Conservation (phyloP, 768 basidiomycete species). For the Mrakia blollopis region DNA sequence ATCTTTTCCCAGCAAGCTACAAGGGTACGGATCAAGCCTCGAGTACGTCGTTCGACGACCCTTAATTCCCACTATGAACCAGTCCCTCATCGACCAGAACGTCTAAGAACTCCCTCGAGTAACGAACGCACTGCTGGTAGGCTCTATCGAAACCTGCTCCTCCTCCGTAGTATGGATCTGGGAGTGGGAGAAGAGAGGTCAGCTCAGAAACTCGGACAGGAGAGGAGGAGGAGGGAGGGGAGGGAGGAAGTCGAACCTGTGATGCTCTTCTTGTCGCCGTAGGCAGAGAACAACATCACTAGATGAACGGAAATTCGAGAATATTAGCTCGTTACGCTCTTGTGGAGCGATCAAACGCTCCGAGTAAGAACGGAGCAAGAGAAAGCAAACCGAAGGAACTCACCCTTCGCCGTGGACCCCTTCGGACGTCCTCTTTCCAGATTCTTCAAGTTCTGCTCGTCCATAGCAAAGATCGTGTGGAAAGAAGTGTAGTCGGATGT, state of each 20-base stretch:
- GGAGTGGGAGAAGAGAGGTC: not conserved
- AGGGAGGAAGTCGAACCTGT: not conserved
- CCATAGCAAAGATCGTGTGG: conserved; percentile 30
- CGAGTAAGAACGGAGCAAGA: not conserved
- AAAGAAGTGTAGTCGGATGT: conserved; percentile 5
- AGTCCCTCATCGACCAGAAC: not conserved
- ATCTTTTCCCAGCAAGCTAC: too few relatives aligned
- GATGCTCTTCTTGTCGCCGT: conserved; percentile 16
- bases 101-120: conserved; percentile 24
- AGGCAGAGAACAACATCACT: conserved; percentile 29
- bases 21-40: not conserved
- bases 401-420: conserved; percentile 13
- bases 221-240: not conserved
- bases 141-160: conserved; percentile 8
- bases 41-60: too few relatives aligned
- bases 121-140: conserved; percentile 23
- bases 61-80: not conserved
- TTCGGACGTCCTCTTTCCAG: not conserved
- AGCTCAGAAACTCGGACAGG: not conserved
- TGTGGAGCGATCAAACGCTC: too few relatives aligned
- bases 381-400: not conserved
- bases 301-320: not conserved
- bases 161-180: conserved; percentile 31
- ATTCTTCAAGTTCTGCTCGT: conserved; percentile 23
- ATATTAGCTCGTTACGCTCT: not conserved